Evolutionary conservation across 1,139 yeast genomes (phyloP), one percentile per base, ranked within the genome.

Genomic region (Suhomyces guaymorum): DNA sequence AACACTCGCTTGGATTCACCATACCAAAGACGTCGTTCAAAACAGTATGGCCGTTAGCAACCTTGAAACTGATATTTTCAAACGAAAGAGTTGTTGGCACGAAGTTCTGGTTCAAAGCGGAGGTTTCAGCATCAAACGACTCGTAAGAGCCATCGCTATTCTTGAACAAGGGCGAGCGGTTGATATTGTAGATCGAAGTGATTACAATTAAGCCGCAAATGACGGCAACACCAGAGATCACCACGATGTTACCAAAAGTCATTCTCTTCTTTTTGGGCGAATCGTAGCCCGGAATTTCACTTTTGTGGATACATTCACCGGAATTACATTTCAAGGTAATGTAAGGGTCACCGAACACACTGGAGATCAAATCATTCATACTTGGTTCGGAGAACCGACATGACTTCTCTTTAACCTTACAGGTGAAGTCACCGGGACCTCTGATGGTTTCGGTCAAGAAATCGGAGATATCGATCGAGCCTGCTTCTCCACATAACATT

Each of bases 381-480:
- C 95, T 82, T 24, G 98, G 97, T 56, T 92, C 98, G 3, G 92
- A 82, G 55, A 92, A 92, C 35, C 73, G 70, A 64, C 98, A 92
- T 28, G 68, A 61, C 27, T 70, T 74, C 10, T 73, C 60, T 5
- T 61, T 58, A 16, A 85, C 61, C 54, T 88, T 87, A 62, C 98
- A 92, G 5, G 79, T 64, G 51, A 92, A 90, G 46, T 85, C 92
- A 22, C 96, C 98, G 0, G 98, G 98, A 2, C 98, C 98, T 33
- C 65, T 68, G 41, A 92, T 89, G 2, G 96, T 86, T 56, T 89
- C 95, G 1, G 92, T 80, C 44, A 92, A 70, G 57, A 94, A 92
- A 36, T 92, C 97, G 1, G 95, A 83, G 28, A 92, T 87, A 60
- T 92, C 98, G 47, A 92, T 89, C 4, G 96, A 88, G 0, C 97